phyloP scores from a whole-genome alignment of 805 yeast genomes.

The Candida piceae region DNA sequence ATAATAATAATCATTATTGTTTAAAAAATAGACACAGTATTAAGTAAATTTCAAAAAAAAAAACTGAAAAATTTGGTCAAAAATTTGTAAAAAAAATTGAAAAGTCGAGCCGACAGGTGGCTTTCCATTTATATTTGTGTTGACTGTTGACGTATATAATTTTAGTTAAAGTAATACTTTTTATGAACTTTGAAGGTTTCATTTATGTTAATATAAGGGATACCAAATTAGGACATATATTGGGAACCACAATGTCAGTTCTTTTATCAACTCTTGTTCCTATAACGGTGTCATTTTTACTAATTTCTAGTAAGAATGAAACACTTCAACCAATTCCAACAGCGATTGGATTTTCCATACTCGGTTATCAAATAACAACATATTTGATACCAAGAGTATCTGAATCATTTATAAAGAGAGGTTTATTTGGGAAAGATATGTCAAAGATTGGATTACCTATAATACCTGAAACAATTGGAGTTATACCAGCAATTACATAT shows the following conservation, averaged over 20 bases:
- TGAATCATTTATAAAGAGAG: slow-evolving; percentile 63
- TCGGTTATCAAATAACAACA: slow-evolving; percentile 60
- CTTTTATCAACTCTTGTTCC: slow-evolving; percentile 1
- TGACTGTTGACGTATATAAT: too few species aligned
- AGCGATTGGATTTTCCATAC: slow-evolving; percentile 58
- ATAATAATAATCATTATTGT: too few species aligned
- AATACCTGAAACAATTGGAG: slow-evolving; percentile 91
- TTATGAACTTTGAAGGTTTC: too few species aligned
- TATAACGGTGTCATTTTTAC: slow-evolving; percentile 8
- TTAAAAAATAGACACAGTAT: too few species aligned
- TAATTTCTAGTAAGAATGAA: slow-evolving; percentile 13
- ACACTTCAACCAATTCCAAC: slow-evolving; percentile 45
- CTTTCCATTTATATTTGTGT: too few species aligned
- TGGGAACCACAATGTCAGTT: slow-evolving; percentile 1
- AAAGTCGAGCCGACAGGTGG: too few species aligned
- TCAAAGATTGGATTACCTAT: slow-evolving; percentile 71
- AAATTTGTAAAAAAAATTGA: too few species aligned
- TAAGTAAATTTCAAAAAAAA: too few species aligned
- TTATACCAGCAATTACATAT: slow-evolving; percentile 77
- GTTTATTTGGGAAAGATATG: slow-evolving; percentile 81
- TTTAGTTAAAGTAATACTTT: too few species aligned
- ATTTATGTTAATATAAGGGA: too few species aligned
- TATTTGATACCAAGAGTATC: slow-evolving; percentile 66
- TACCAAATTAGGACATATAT: too few species aligned
- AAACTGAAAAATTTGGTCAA: too few species aligned